phyloP scores from a whole-genome alignment of 2,329 filamentous ascomycete genomes.

The Claviceps sp. region DNA sequence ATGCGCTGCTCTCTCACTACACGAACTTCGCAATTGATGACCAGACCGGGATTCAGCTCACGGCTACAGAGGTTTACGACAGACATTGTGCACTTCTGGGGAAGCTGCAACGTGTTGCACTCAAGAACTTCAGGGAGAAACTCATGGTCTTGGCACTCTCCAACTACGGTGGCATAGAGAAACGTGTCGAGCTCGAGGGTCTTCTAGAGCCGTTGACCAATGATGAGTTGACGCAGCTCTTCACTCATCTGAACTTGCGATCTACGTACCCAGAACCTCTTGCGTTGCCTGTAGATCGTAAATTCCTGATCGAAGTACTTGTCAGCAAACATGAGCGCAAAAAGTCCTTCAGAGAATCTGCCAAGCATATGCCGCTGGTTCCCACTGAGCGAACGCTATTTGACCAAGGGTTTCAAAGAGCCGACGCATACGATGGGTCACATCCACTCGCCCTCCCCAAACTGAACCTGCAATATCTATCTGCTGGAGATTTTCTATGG shows the following conservation, averaged over 20 bases:
- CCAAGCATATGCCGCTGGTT: conserved; percentile 57
- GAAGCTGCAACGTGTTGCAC: conserved; percentile 62
- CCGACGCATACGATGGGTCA: conserved; percentile 78
- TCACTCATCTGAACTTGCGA: conserved; percentile 59
- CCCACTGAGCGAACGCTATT: conserved; percentile 78
- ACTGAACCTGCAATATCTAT: conserved; percentile 88
- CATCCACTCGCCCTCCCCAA: conserved; percentile 84
- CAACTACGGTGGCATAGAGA: conserved; percentile 80
- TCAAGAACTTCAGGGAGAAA: conserved; percentile 80
- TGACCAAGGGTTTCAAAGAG: conserved; percentile 62
- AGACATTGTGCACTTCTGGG: conserved; percentile 64
- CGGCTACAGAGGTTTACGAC: conserved; percentile 60
- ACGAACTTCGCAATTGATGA: conserved; percentile 84
- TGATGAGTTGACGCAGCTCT: conserved; percentile 57
- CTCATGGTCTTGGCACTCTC: conserved; percentile 82
- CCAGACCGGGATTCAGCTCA: conserved; percentile 68
- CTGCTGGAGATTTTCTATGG: conserved; percentile 94
- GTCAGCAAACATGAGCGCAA: conserved; percentile 62
- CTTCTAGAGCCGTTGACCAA: conserved; percentile 64
- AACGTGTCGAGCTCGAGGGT: conserved; percentile 61
- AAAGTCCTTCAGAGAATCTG: conserved; percentile 68
- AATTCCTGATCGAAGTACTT: conserved; percentile 57
- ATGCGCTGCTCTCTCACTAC: conserved; percentile 71
- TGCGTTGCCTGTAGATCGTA: conserved; percentile 48
- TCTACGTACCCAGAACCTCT: conserved; percentile 67